Conservation (phyloP, 2,329 filamentous ascomycete species). For the Shiraia sp. region DNA sequence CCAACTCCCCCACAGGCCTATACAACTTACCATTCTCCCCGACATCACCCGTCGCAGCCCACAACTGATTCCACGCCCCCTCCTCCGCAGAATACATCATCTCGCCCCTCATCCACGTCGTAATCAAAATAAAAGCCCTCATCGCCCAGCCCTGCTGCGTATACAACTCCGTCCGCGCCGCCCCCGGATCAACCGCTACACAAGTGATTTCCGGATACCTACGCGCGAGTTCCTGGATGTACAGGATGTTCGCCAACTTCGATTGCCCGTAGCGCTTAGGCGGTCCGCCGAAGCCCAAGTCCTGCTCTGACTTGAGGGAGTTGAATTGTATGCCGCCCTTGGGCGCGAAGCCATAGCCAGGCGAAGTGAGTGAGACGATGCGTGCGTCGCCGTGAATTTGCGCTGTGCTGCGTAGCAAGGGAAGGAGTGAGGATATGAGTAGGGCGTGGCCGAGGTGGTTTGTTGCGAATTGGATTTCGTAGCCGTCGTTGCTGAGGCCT, state of each 20-base stretch:
- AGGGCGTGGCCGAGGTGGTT: conserved; percentile 55
- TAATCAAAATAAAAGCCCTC: conserved; percentile 11
- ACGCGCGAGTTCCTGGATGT: conserved; percentile 44
- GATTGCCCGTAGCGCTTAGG: conserved; percentile 47
- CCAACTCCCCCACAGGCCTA: conserved; percentile 15
- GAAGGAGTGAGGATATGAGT: conserved; percentile 48
- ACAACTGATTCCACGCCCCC: conserved; percentile 43
- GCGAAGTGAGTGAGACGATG: conserved; percentile 44
- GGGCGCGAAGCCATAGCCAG: conserved; percentile 16
- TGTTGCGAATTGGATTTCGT: conserved; percentile 53
- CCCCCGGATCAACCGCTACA: conserved; percentile 50
- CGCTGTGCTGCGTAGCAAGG: conserved; percentile 45
- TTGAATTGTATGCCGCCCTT: conserved; percentile 36
- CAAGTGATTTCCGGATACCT: conserved; percentile 47
- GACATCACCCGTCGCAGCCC: conserved; percentile 33
- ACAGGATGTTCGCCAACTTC: conserved; percentile 54
- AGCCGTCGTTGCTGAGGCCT: conserved; percentile 47
- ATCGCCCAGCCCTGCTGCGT: background rate
- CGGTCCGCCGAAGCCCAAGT: conserved; percentile 24
- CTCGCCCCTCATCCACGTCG: conserved; percentile 2
- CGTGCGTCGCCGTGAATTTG: conserved; percentile 45
- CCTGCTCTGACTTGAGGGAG: conserved; percentile 26
- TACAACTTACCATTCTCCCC: conserved; percentile 47
- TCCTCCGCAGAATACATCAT: conserved; percentile 7
- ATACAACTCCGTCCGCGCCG: conserved; percentile 31